Base-by-base conservation (phyloP, 2,329 filamentous ascomycete genomes). In the Sporothrix sp. region DNA sequence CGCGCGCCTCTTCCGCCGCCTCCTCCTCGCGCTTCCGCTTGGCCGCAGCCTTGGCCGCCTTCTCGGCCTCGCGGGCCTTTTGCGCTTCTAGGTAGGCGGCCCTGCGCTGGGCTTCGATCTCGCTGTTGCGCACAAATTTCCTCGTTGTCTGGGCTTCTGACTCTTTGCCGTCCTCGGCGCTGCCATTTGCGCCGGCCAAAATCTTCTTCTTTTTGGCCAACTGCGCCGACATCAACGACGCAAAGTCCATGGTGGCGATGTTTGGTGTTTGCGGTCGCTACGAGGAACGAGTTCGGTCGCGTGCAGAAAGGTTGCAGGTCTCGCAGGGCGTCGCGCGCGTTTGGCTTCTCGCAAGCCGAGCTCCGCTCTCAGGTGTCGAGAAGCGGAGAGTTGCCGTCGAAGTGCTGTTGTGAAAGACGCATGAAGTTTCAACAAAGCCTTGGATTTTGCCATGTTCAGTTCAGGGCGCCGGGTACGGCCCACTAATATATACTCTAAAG, bases 1-100 rank as follows among this genome's bases (percentile, higher is more conserved):
- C 72, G 11, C 73, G 77, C 57, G 79, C 78, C 57, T 84, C 82
- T 21, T 81, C 77, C 2, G 82, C 81, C 51, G 86, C 85, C 23
- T 95, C 90, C 32, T 95, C 90, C 49, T 97, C 91, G 21, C 81
- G 78, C 66, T 94, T 93, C 58, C 91, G 86, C 70, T 97, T 97
- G 59, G 84, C 82, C 1, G 78, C 76, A 1, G 79, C 71, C 56
- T 81, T 82, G 54, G 84, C 79, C 53, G 81, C 73, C 25, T 87
- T 85, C 61, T 87, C 82, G 35, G 73, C 75, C 58, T 89, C 85
- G 48, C 87, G 72, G 4, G 78, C 78, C 57, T 81, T 79, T 65
- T 97, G 90, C 60, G 95, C 88, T 13, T 84, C 84, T 2, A 81
- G 71, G 69, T 98, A 98, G 54, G 82, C 80, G 35, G 82, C 84